phyloP scores from a whole-genome alignment of 2,329 filamentous ascomycete species.

The Neonectria neomacrospora region DNA sequence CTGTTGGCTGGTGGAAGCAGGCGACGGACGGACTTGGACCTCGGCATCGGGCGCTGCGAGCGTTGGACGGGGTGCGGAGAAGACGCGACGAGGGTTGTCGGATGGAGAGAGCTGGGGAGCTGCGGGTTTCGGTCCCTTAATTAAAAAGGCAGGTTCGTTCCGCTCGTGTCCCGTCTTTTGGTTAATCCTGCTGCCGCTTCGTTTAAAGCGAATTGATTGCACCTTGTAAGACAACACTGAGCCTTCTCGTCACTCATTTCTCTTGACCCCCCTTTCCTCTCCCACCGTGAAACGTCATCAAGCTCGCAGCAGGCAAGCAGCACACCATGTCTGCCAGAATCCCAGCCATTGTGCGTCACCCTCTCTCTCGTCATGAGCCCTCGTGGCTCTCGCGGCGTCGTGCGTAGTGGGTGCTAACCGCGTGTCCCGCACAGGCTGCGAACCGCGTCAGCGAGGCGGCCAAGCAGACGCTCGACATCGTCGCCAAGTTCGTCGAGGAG shows the following conservation, averaged over 20 bases:
- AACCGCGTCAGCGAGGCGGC: conserved; percentile 83
- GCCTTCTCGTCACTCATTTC: background rate
- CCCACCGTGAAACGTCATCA: conserved; percentile 19
- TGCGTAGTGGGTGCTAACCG: background rate
- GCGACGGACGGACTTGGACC: conserved; percentile 26
- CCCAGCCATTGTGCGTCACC: conserved; percentile 47
- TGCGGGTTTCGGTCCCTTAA: background rate
- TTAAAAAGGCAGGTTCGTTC: background rate
- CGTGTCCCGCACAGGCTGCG: conserved; percentile 50
- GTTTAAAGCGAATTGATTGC: background rate
- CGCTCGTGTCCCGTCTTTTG: background rate
- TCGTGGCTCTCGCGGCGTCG: background rate
- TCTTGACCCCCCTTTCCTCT: background rate
- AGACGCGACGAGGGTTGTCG: conserved; percentile 19
- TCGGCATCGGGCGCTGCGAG: conserved; percentile 36
- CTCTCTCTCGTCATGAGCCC: background rate
- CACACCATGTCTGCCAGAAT: conserved; percentile 48
- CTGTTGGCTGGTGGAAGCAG: background rate
- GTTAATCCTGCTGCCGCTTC: background rate
- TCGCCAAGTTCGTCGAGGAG: conserved; percentile 97
- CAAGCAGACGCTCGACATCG: conserved; percentile 83
- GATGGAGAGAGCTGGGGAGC: background rate
- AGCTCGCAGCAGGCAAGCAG: conserved; percentile 5
- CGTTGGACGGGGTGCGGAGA: conserved; percentile 45
- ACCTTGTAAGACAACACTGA: background rate